phyloP scores from a whole-genome alignment of 177 flowering plant species.

The Vitis hybrid region DNA sequence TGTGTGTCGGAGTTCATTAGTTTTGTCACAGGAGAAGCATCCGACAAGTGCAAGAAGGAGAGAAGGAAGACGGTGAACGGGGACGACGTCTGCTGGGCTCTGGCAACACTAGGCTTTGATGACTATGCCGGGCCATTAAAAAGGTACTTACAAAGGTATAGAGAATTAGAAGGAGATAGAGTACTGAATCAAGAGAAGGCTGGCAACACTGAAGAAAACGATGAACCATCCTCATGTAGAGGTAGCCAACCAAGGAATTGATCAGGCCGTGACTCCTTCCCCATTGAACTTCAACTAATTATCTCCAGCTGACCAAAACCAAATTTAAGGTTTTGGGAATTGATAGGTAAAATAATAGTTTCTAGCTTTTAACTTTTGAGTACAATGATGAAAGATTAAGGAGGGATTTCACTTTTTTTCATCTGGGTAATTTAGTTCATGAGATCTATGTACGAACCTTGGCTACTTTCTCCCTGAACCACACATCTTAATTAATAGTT shows the following conservation, averaged over 20 bases:
- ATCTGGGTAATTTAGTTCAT: no score
- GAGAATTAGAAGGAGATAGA: conserved; percentile 25
- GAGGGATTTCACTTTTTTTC: no score
- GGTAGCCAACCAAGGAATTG: background rate
- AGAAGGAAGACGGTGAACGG: conserved; percentile 34
- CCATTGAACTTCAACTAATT: background rate
- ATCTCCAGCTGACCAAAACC: no score
- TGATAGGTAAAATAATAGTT: no score
- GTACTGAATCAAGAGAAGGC: conserved; percentile 11
- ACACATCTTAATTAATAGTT: no score
- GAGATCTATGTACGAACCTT: no score
- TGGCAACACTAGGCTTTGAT: conserved; percentile 27
- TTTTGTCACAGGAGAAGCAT: conserved; percentile 32
- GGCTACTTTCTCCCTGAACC: no score
- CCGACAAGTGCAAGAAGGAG: conserved; percentile 27
- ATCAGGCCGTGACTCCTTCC: background rate
- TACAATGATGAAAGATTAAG: no score
- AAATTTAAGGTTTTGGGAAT: no score
- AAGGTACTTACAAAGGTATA: conserved; percentile 24
- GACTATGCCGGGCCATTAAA: conserved; percentile 18
- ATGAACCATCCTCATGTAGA: conserved; percentile 7
- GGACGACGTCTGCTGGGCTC: conserved; percentile 27
- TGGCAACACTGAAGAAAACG: background rate
- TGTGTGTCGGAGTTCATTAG: conserved; percentile 34
- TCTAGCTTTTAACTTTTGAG: no score